A percentile compares a stretch with the other conserved stretches of the same genome.
Conservation (phyloP, 2,329 filamentous ascomycete genomes). For the Clarireedia sp. region DNA sequence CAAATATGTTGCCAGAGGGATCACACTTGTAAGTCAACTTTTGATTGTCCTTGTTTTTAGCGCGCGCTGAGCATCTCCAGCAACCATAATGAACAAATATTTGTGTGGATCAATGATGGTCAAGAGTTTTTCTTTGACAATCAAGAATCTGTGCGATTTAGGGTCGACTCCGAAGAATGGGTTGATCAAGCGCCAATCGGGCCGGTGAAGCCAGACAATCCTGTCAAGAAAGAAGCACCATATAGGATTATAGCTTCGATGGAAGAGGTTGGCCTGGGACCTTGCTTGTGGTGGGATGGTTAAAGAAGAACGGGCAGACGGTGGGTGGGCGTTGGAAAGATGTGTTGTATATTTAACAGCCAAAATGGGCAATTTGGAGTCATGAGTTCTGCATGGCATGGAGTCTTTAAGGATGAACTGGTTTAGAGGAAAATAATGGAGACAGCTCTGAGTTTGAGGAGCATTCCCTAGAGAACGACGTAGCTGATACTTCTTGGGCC, state of each 20-base stretch:
- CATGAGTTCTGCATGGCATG: no score
- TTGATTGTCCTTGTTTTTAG: neutral
- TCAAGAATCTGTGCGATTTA: conserved; percentile 79
- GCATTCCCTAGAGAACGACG: no score
- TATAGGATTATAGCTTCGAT: conserved; percentile 63
- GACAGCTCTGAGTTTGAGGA: no score
- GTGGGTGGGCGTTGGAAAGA: neutral
- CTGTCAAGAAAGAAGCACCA: conserved; percentile 45
- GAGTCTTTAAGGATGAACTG: no score
- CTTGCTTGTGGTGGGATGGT: conserved; percentile 56
- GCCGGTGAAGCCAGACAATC: conserved; percentile 50
- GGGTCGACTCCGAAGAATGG: conserved; percentile 84
- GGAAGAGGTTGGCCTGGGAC: conserved; percentile 53
- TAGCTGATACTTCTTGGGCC: no score
- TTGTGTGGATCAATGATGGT: conserved; percentile 72
- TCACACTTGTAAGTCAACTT: conserved; percentile 61
- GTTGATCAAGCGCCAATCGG: conserved; percentile 74
- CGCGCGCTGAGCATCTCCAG: conserved; percentile 34
- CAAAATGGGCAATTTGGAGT: no score
- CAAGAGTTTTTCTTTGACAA: conserved; percentile 79
- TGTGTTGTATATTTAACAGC: no score
- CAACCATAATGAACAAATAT: conserved; percentile 67
- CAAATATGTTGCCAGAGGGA: conserved; percentile 65
- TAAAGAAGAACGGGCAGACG: neutral
- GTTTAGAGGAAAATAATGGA: no score